phyloP scores from a whole-genome alignment of 768 basidiomycete genomes.

The Lenzites betulinus region DNA sequence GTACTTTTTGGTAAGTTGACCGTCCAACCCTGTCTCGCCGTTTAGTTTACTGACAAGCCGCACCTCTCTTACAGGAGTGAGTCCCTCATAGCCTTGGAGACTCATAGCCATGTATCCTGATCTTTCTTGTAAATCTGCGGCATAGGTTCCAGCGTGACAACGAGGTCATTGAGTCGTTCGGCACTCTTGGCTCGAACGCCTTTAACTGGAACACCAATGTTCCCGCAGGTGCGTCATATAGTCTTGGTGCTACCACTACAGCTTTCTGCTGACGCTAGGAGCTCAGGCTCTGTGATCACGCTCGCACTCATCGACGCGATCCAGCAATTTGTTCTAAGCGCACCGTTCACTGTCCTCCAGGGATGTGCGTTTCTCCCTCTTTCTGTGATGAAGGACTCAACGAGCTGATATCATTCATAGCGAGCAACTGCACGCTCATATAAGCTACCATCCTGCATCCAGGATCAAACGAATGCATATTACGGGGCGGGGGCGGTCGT shows the following conservation, averaged over 20 bases:
- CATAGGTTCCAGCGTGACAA: neutral
- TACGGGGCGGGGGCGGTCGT: too few species aligned
- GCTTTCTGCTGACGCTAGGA: neutral
- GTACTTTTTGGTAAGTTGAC: too few species aligned
- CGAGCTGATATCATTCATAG: neutral
- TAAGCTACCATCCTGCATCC: neutral
- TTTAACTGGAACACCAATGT: neutral
- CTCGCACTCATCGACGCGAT: neutral
- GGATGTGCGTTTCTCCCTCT: neutral
- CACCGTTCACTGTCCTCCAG: neutral
- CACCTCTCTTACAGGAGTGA: too few species aligned
- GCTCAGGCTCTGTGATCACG: neutral
- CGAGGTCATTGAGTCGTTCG: neutral
- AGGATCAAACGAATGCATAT: too few species aligned
- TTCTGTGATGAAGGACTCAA: neutral
- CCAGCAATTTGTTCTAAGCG: neutral
- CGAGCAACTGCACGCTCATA: neutral
- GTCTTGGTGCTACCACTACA: neutral
- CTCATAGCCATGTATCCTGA: too few species aligned
- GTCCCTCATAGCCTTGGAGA: too few species aligned
- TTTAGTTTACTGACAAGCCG: too few species aligned
- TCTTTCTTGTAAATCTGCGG: neutral
- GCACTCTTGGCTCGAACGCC: neutral
- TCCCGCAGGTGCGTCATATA: neutral
- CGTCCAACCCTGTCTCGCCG: too few species aligned